Conservation (phyloP, 352 stramenopile genomes). For the Thalassiosira mediterranea region DNA sequence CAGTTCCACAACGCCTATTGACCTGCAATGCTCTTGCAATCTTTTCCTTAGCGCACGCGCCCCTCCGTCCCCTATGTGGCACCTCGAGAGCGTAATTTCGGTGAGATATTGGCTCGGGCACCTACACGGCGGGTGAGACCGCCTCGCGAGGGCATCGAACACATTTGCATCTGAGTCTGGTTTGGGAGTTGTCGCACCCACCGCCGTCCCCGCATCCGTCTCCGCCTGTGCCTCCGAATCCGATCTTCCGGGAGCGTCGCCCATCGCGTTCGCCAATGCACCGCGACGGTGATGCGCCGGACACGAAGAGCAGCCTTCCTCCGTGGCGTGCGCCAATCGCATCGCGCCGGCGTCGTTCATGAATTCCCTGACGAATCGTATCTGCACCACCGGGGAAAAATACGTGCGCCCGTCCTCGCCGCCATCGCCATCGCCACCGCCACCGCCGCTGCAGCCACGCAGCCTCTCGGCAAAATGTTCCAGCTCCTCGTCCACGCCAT, state of each 20-base stretch:
- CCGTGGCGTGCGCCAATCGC: conserved; percentile 1
- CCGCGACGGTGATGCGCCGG: no score
- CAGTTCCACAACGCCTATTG: conserved; percentile 10
- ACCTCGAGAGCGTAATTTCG: not conserved
- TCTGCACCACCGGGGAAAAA: not conserved
- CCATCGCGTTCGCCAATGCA: not conserved
- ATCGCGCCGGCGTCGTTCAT: conserved; percentile 1
- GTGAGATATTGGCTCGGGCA: not conserved
- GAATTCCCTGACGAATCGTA: conserved; percentile 1
- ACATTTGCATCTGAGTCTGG: no score
- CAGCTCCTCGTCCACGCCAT: not conserved
- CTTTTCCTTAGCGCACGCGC: not conserved
- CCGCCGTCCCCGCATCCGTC: no score
- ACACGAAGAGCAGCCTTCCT: conserved; percentile 1
- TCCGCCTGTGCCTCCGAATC: no score
- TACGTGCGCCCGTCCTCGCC: no score
- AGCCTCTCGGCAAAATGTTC: not conserved
- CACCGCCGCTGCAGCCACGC: not conserved
- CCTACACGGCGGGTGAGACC: not conserved
- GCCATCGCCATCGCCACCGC: no score
- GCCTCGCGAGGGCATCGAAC: no score
- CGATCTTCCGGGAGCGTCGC: not conserved
- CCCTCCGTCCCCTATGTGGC: conserved; percentile 3
- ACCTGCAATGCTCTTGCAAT: not conserved
- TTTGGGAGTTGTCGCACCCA: no score